These are phyloP conservation scores for Arabis alpina DNA, from an alignment of 345 rosid species.

Conservation along the genomic window DNA sequence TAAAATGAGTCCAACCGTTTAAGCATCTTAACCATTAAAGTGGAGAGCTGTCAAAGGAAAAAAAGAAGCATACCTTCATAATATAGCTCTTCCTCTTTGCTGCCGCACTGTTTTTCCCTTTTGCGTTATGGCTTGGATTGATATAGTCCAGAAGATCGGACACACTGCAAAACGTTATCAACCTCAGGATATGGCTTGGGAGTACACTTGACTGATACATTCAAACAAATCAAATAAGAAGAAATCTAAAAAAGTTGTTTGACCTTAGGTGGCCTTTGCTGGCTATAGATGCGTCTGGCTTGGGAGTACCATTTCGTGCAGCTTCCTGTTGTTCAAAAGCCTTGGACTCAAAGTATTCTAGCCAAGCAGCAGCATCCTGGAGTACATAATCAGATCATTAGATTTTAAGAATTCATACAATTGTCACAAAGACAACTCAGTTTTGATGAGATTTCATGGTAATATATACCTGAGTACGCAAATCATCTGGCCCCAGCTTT, in stretches of 20 bases:
- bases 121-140: conserved; percentile 79
- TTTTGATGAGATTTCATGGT: conserved; percentile 5
- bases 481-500: conserved; percentile 95
- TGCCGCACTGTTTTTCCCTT: conserved; percentile 66
- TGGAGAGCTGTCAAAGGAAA: conserved; percentile 1
- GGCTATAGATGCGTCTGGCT: conserved; percentile 99
- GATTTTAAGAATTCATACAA: conserved; percentile 6
- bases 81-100: conserved; percentile 70
- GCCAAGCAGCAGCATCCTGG: conserved; percentile 99
- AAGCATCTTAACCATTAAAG: neutral
- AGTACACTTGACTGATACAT: conserved; percentile 16
- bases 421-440: conserved; percentile 22
- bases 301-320: conserved; percentile 90
- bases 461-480: conserved; percentile 88
- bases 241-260: conserved; percentile 24
- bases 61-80: conserved; percentile 58
- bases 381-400: conserved; percentile 37
- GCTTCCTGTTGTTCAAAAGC: conserved; percentile 99
- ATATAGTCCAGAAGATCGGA: conserved; percentile 97
- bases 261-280: conserved; percentile 99
- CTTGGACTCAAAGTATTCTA: conserved; percentile 97
- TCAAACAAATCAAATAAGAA: conserved; percentile 31
- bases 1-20: conserved; percentile 25
- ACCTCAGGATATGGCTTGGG: conserved; percentile 35
- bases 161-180: conserved; percentile 63